These are phyloP conservation scores for Tolypocladium pustulatum DNA, from an alignment of 2,329 filamentous ascomycete genomes.

Conservation along the genomic window DNA sequence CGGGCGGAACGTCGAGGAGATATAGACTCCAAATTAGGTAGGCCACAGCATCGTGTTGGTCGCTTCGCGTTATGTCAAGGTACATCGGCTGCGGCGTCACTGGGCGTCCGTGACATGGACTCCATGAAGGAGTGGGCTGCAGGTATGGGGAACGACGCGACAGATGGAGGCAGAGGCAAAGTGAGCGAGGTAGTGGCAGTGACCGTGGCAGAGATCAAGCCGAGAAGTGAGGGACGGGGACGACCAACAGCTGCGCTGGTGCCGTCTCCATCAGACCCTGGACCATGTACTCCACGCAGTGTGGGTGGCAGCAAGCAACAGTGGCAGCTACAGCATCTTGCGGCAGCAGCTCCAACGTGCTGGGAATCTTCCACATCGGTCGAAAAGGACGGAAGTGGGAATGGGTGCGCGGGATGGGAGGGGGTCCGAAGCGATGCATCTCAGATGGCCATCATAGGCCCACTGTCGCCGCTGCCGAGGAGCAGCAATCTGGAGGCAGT, in stretches of 20 bases:
- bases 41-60: constrained; percentile 7
- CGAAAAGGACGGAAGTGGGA: background rate
- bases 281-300: constrained; percentile 6
- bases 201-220: background rate
- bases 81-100: constrained; percentile 8
- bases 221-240: background rate
- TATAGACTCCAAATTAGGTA: constrained; percentile 16
- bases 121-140: background rate
- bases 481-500: background rate
- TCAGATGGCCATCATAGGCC: background rate
- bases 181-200: background rate
- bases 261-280: constrained; percentile 4
- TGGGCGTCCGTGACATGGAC: background rate
- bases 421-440: constrained; percentile 2
- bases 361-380: background rate
- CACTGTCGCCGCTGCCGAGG: background rate
- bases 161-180: background rate
- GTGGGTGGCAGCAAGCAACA: constrained; percentile 4
- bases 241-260: constrained; percentile 2
- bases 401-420: background rate
- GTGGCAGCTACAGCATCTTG: background rate
- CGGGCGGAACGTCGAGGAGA: constrained; percentile 10
- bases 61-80: constrained; percentile 14
- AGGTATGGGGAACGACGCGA: background rate
- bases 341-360: background rate